Percentiles rank a stretch among this genome's conserved stretches.
Evolutionary conservation across 257 asterid genomes (phyloP).

Genomic region (Nicotiana benthamiana): DNA sequence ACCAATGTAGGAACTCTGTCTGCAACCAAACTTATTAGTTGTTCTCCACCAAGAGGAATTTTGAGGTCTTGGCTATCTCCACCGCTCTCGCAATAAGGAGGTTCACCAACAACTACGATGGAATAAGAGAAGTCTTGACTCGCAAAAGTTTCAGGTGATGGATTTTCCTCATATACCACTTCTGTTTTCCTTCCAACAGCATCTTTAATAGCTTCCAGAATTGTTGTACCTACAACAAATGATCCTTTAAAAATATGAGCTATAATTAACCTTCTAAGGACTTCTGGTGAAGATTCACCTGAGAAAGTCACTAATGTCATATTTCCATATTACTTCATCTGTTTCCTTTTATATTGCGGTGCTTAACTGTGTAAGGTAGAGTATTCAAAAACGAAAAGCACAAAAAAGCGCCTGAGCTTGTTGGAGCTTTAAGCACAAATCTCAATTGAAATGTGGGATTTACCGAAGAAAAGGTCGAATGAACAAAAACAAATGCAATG

Average conservation of each 20-base stretch:
- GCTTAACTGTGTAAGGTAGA: too few relatives aligned
- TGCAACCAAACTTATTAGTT: constrained; percentile 49
- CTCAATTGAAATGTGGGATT: too few relatives aligned
- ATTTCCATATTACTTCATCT: not conserved
- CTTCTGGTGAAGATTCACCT: not conserved
- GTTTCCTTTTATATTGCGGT: not conserved
- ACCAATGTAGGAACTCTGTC: constrained; percentile 63
- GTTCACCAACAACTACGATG: constrained; percentile 71
- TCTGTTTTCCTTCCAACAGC: constrained; percentile 48
- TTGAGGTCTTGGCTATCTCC: constrained; percentile 64
- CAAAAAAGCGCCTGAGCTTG: too few relatives aligned
- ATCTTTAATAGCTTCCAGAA: constrained; percentile 70
- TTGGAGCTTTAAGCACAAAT: too few relatives aligned
- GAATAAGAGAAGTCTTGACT: constrained; percentile 56
- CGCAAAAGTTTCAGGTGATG: constrained; percentile 44
- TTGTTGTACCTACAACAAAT: constrained; percentile 53
- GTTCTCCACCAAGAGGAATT: constrained; percentile 54
- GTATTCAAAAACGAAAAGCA: too few relatives aligned
- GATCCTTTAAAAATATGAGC: not conserved
- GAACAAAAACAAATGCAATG: too few relatives aligned
- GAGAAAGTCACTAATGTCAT: not conserved
- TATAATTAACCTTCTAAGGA: not conserved
- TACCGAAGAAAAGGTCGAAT: too few relatives aligned
- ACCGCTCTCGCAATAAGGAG: constrained; percentile 68
- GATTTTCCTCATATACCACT: constrained; percentile 54